Conservation (phyloP, 2,329 filamentous ascomycete genomes). For the Fusarium fracticaudum region DNA sequence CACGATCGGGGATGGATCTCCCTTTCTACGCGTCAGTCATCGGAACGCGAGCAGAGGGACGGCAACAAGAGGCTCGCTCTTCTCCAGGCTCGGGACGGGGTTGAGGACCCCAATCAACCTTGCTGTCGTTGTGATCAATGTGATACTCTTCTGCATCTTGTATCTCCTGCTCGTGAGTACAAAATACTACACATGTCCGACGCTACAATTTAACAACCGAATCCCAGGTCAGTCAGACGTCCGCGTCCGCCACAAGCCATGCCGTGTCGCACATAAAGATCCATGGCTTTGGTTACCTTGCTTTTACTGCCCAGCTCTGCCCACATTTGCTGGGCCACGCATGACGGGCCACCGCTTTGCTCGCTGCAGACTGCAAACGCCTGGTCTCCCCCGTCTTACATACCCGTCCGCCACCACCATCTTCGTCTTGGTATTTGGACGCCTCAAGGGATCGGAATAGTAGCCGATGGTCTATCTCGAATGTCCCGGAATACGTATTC, state of each 20-base stretch:
- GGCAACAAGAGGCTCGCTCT: not conserved
- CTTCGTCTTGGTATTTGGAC: not conserved
- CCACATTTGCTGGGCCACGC: conserved; percentile 1
- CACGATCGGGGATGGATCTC: not conserved
- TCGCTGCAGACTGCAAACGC: conserved; percentile 29
- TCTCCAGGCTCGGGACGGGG: not conserved
- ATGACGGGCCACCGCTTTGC: not conserved
- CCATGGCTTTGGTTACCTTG: conserved; percentile 17
- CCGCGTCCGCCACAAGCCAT: conserved; percentile 24
- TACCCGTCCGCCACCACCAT: conserved; percentile 25
- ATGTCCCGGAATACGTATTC: not conserved
- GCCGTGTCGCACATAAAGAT: conserved; percentile 29
- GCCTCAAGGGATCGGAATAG: conserved; percentile 5
- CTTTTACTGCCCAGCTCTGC: not conserved
- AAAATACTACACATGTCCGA: conserved; percentile 21
- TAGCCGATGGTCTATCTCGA: not conserved
- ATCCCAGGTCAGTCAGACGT: conserved; percentile 9
- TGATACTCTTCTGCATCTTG: not conserved
- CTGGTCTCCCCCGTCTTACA: conserved; percentile 30
- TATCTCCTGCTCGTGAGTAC: conserved; percentile 5
- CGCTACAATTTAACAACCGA: conserved; percentile 13
- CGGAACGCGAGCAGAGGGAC: not conserved
- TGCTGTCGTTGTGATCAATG: not conserved
- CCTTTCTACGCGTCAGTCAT: not conserved
- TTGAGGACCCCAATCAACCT: not conserved